Percentiles rank a stretch among this genome's conserved stretches.
Evolutionary conservation across 148 eudicot species (phyloP).

Genomic region (Heliosperma pusillum): DNA sequence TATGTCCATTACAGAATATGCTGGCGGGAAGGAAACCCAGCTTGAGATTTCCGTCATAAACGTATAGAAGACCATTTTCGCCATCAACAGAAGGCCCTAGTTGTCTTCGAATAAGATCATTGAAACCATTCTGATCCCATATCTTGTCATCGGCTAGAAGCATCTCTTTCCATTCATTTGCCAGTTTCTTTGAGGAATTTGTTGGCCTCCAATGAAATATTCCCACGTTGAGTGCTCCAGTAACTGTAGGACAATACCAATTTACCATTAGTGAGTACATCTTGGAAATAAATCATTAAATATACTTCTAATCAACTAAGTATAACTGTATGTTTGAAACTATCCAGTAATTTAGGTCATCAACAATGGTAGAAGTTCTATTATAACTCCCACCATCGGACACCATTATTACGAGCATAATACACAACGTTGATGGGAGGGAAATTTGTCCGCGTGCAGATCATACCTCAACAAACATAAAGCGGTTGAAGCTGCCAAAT

Average conservation of each 20-base stretch:
- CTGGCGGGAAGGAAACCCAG: slow-evolving; percentile 92
- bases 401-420: too few species aligned
- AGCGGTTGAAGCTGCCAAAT: too few species aligned
- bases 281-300: too few species aligned
- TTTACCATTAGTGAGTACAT: neutral
- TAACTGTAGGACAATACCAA: slow-evolving; percentile 44
- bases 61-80: slow-evolving; percentile 83
- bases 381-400: neutral
- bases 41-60: slow-evolving; percentile 89
- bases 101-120: slow-evolving; percentile 67
- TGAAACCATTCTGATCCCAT: slow-evolving; percentile 98
- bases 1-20: slow-evolving; percentile 95
- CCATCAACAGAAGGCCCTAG: slow-evolving; percentile 91
- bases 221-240: slow-evolving; percentile 83
- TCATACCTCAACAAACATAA: too few species aligned
- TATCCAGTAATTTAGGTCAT: neutral
- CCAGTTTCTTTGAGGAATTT: slow-evolving; percentile 70
- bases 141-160: slow-evolving; percentile 77
- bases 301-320: neutral
- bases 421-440: too few species aligned
- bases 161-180: slow-evolving; percentile 93
- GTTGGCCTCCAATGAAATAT: slow-evolving; percentile 97
- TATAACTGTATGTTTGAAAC: neutral
- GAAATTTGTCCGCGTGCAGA: too few species aligned
- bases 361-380: neutral